A percentile compares a stretch with the other conserved stretches of the same genome.
Evolutionary conservation across 73 alveolate species (phyloP).

Genomic region (Blepharisma japonicum): DNA sequence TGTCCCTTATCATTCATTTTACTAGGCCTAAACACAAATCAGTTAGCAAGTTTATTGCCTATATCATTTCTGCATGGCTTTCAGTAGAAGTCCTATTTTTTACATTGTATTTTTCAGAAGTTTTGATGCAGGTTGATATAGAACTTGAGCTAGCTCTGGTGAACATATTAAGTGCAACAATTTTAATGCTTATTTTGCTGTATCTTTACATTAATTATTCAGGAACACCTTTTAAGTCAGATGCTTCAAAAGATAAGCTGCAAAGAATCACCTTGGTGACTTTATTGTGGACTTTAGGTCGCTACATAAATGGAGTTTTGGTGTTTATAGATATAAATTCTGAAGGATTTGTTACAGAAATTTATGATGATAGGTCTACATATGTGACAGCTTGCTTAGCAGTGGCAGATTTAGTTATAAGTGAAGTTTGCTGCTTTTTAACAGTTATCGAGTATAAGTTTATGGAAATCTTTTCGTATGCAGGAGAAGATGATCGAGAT

Average conservation of each 20-base stretch:
- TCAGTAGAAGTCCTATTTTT: background rate
- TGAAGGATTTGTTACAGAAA: background rate
- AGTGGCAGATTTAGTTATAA: background rate
- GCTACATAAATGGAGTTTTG: background rate
- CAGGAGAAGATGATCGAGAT: conserved; percentile 4
- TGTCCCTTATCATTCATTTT: conserved; percentile 1
- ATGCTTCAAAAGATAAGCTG: background rate
- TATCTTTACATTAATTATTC: conserved; percentile 2
- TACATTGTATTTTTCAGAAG: background rate
- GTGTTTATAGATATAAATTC: background rate
- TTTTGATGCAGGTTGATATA: background rate
- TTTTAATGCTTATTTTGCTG: background rate
- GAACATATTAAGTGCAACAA: conserved; percentile 7
- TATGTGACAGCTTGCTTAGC: background rate
- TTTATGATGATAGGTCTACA: background rate
- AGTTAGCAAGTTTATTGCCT: conserved; percentile 10
- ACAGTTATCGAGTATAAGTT: conserved; percentile 16
- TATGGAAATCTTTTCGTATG: background rate
- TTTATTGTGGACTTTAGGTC: conserved; percentile 1
- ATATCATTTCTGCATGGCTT: background rate
- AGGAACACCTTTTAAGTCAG: conserved; percentile 22
- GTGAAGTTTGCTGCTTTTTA: background rate
- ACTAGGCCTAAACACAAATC: background rate
- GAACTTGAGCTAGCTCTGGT: conserved; percentile 3
- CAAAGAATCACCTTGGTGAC: background rate